Conservation (phyloP, 2,329 filamentous ascomycete species). For the Drechslerella stenobrocha region DNA sequence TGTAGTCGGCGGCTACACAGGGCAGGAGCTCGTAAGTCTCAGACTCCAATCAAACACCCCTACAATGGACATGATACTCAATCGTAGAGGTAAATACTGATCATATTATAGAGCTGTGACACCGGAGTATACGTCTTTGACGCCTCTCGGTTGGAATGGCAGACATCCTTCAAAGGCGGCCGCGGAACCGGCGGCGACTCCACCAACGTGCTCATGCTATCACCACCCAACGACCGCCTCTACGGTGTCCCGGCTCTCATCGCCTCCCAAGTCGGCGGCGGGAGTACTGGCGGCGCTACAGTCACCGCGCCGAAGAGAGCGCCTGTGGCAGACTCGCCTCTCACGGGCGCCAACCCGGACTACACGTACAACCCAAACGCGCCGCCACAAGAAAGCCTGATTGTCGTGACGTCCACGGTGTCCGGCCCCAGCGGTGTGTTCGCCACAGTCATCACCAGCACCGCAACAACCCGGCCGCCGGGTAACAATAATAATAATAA, state of each 20-base stretch:
- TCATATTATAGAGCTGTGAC: conserved; percentile 63
- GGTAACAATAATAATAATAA: conserved; percentile 44
- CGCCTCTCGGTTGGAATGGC: conserved; percentile 70
- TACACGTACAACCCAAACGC: conserved; percentile 60
- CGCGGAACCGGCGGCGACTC: conserved; percentile 62
- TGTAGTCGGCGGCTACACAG: conserved; percentile 71
- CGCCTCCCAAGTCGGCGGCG: conserved; percentile 69
- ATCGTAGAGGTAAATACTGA: conserved; percentile 29
- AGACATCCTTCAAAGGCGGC: conserved; percentile 69
- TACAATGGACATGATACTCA: not conserved
- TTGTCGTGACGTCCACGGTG: conserved; percentile 53
- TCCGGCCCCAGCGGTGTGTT: conserved; percentile 57
- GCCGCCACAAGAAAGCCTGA: not conserved
- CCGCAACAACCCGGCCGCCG: conserved; percentile 53
- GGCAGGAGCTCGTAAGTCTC: conserved; percentile 56
- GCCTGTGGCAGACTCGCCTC: conserved; percentile 67
- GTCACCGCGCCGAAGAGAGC: conserved; percentile 66
- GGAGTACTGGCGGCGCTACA: conserved; percentile 69
- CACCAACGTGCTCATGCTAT: conserved; percentile 62
- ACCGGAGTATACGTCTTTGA: conserved; percentile 76
- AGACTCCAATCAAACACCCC: not conserved
- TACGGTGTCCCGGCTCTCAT: conserved; percentile 72
- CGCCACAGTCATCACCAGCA: conserved; percentile 56
- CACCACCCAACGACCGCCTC: conserved; percentile 64
- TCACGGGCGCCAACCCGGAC: conserved; percentile 70